phyloP scores from a whole-genome alignment of 257 asterid genomes.

The Lavandula angustifolia region DNA sequence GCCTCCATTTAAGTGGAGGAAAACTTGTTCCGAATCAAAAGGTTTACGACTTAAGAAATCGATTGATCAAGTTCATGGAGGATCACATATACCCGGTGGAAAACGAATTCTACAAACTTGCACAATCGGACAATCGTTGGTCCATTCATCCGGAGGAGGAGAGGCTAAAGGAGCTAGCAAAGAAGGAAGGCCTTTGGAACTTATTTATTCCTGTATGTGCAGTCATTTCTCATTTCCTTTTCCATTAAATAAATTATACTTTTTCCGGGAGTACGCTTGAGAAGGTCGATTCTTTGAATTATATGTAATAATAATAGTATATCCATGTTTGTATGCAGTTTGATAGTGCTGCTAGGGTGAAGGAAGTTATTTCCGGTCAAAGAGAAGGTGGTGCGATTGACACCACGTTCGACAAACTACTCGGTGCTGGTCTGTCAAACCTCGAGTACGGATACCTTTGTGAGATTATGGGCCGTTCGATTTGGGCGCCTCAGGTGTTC shows the following conservation, averaged over 20 bases:
- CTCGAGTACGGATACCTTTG: constrained; percentile 93
- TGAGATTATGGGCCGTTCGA: constrained; percentile 89
- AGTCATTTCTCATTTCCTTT: constrained; percentile 15
- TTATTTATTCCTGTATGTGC: constrained; percentile 84
- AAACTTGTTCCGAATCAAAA: constrained; percentile 68
- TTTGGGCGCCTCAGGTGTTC: constrained; percentile 95
- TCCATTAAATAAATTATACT: neutral
- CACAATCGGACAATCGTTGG: constrained; percentile 78
- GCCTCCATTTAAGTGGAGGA: constrained; percentile 47
- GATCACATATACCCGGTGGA: constrained; percentile 84
- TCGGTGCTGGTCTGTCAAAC: constrained; percentile 90
- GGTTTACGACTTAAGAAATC: constrained; percentile 65
- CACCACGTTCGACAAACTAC: constrained; percentile 51
- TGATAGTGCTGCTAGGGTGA: constrained; percentile 91
- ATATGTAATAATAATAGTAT: constrained; percentile 2
- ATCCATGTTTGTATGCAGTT: constrained; percentile 50
- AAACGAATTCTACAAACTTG: constrained; percentile 71
- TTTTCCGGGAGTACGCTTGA: neutral
- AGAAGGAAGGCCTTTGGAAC: constrained; percentile 85
- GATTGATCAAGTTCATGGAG: constrained; percentile 75
- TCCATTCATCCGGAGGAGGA: constrained; percentile 87
- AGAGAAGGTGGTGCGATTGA: constrained; percentile 35
- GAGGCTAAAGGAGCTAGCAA: constrained; percentile 83
- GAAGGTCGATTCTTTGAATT: constrained; percentile 1
- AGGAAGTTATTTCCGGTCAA: constrained; percentile 52